These are phyloP conservation scores for Dendrobium chrysotoxum DNA, from an alignment of 106 monocot species.

Conservation along the genomic window DNA sequence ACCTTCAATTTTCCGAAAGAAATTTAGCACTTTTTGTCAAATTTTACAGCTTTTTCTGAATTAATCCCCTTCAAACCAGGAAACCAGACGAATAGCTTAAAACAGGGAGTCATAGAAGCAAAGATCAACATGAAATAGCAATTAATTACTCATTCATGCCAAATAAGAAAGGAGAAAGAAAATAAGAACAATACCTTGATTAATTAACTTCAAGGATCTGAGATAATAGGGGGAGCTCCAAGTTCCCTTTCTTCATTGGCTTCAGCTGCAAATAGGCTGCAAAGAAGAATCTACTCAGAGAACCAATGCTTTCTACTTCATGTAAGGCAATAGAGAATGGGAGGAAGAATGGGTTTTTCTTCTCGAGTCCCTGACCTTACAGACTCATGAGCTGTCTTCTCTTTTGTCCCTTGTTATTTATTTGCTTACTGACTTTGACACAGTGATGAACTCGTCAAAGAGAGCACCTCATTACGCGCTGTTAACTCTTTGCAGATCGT, in stretches of 20 bases:
- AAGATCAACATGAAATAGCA: neutral
- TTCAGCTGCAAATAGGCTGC: neutral
- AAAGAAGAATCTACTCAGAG: neutral
- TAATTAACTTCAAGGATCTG: neutral
- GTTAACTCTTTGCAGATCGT: neutral
- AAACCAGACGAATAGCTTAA: neutral
- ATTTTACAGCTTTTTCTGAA: no score
- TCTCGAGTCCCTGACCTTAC: neutral
- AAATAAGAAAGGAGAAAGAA: neutral
- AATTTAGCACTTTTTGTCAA: neutral
- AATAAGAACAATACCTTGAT: neutral
- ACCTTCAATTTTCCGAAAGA: neutral
- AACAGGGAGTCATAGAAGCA: neutral
- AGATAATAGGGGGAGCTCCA: neutral
- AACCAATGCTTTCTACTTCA: neutral
- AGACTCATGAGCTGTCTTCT: neutral
- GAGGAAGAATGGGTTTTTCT: neutral
- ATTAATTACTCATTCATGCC: no score
- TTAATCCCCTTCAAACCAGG: neutral
- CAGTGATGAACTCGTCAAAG: neutral
- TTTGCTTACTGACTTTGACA: neutral
- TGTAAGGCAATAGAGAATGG: neutral
- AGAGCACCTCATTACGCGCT: neutral
- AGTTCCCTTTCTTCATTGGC: neutral
- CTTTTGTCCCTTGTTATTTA: neutral